phyloP scores from a whole-genome alignment of 2,329 filamentous ascomycete genomes.

The Fusarium xyrophilum region DNA sequence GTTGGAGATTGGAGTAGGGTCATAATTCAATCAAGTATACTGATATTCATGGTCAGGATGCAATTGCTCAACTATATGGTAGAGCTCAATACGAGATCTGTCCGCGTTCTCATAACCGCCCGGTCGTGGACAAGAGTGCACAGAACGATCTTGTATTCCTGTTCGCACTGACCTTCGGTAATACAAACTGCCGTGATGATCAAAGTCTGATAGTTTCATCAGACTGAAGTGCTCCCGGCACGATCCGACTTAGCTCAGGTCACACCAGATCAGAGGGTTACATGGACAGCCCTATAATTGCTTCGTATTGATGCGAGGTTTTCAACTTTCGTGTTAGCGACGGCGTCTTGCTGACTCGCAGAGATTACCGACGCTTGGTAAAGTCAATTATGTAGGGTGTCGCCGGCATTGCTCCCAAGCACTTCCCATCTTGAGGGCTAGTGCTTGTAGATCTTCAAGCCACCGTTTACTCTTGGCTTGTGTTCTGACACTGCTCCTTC shows the following conservation, averaged over 20 bases:
- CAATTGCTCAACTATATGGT: no score
- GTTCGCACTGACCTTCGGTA: background rate
- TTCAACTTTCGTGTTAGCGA: background rate
- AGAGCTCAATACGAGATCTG: background rate
- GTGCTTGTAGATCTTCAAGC: slow-evolving; percentile 1
- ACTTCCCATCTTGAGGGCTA: background rate
- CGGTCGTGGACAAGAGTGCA: background rate
- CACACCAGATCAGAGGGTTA: background rate
- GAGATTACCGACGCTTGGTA: slow-evolving; percentile 2
- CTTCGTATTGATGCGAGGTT: background rate
- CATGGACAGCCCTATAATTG: background rate
- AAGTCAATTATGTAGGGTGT: background rate
- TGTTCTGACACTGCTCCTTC: background rate
- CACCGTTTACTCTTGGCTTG: background rate
- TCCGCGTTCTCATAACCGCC: background rate
- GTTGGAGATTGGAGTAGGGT: background rate
- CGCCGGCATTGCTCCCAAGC: background rate
- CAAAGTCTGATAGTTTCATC: background rate
- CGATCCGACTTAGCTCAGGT: background rate
- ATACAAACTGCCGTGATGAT: background rate
- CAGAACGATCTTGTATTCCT: background rate
- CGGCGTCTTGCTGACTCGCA: background rate
- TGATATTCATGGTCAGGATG: background rate
- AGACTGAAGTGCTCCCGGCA: background rate
- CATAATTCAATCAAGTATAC: fast-evolving